Percentiles rank a stretch among this genome's conserved stretches.
Evolutionary conservation across 257 asterid genomes (phyloP).

Genomic region (Ballota nigra): DNA sequence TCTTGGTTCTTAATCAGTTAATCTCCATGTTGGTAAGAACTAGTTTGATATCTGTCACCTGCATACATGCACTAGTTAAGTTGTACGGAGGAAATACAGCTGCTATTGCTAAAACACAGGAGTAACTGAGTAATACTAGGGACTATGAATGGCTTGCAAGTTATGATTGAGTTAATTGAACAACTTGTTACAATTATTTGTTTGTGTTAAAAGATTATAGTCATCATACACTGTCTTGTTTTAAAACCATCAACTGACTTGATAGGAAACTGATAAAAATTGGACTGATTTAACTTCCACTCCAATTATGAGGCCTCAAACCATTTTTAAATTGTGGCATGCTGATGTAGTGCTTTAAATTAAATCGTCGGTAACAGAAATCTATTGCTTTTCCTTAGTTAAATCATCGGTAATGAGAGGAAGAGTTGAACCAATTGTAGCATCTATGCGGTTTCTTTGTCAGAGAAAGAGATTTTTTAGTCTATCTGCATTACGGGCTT

Average conservation of each 20-base stretch:
- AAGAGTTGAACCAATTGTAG: slow-evolving; percentile 24
- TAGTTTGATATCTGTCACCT: background rate
- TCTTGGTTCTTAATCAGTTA: background rate
- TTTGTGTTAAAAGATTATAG: slow-evolving; percentile 1
- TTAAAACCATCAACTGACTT: background rate
- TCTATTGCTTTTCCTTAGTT: background rate
- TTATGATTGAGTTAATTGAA: background rate
- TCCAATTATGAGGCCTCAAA: slow-evolving; percentile 10
- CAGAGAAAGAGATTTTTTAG: slow-evolving; percentile 14
- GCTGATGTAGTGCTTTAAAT: background rate
- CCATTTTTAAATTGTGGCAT: background rate
- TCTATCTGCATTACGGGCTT: slow-evolving; percentile 27
- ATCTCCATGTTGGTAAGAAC: background rate
- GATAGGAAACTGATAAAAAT: background rate
- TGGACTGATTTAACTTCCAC: background rate
- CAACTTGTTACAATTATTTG: background rate
- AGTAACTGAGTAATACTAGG: background rate
- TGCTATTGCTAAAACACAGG: background rate
- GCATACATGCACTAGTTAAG: background rate
- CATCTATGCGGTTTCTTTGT: slow-evolving; percentile 25
- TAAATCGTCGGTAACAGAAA: background rate
- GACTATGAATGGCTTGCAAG: background rate
- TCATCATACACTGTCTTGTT: background rate
- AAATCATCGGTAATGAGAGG: slow-evolving; percentile 19
- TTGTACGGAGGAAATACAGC: background rate